A percentile compares a stretch with the other conserved stretches of the same genome.
These are phyloP conservation scores for Aphanocladium album DNA, from an alignment of 2,329 filamentous ascomycete genomes.

Conservation along the genomic window DNA sequence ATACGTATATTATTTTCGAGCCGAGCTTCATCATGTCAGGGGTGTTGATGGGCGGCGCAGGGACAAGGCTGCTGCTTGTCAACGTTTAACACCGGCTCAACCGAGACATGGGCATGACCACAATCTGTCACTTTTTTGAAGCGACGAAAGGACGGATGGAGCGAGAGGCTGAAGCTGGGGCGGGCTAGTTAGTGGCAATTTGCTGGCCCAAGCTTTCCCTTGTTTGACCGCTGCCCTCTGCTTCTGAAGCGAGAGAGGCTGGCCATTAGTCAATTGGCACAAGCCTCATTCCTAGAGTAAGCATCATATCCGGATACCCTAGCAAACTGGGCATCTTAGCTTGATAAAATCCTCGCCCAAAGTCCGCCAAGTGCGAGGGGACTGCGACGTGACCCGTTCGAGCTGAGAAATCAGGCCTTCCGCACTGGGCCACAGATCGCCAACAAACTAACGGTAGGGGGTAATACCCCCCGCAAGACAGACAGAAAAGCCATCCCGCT, in stretches of 20 bases:
- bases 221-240: neutral
- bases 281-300: neutral
- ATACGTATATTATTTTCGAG: neutral
- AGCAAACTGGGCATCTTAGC: too few relatives aligned
- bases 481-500: neutral
- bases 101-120: neutral
- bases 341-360: neutral
- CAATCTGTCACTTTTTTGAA: neutral
- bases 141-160: neutral
- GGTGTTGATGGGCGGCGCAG: neutral
- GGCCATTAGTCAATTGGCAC: neutral
- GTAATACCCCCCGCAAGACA: neutral
- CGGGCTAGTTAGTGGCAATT: neutral
- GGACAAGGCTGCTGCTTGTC: neutral
- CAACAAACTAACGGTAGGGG: neutral
- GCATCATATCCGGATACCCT: neutral
- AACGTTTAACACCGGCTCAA: neutral
- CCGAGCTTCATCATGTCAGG: neutral
- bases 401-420: conserved; percentile 7
- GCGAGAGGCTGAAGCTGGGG: neutral
- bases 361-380: neutral
- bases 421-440: neutral
- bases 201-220: neutral
- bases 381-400: neutral
- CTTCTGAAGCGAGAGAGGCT: neutral